Evolutionary conservation across 345 rosid genomes (phyloP).

Genomic region (Sonneratia alba): DNA sequence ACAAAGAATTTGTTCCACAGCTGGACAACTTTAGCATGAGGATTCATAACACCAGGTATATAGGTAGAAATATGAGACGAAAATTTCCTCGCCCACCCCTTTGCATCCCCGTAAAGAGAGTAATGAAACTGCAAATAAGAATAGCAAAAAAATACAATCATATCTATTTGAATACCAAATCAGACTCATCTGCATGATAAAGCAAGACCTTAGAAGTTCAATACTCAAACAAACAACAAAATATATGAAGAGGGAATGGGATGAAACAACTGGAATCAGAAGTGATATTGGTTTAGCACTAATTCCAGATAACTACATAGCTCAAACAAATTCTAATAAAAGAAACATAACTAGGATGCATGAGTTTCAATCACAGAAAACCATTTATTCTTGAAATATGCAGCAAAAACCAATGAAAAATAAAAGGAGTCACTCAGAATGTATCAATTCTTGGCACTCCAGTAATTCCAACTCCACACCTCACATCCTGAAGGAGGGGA

Average conservation of each 20-base stretch:
- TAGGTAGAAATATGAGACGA: slow-evolving; percentile 20
- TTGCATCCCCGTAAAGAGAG: slow-evolving; percentile 67
- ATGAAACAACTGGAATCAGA: neutral
- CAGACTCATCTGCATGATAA: neutral
- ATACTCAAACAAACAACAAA: neutral
- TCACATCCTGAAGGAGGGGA: neutral
- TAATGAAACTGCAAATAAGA: slow-evolving; percentile 46
- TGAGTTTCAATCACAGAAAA: neutral
- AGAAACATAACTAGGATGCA: neutral
- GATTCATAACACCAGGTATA: slow-evolving; percentile 71
- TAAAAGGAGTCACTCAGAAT: neutral
- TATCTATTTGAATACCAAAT: slow-evolving; percentile 2
- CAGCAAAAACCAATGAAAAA: neutral
- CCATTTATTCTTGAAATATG: neutral
- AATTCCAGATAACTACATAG: neutral
- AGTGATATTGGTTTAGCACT: neutral
- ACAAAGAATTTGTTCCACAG: slow-evolving; percentile 63
- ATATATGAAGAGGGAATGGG: neutral
- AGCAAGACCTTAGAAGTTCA: neutral
- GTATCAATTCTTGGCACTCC: neutral
- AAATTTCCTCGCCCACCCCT: slow-evolving; percentile 66
- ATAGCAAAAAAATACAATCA: neutral
- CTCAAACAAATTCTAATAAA: neutral
- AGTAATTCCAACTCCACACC: neutral
- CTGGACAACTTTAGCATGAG: slow-evolving; percentile 58